Evolutionary conservation across 176 grass and related monocot species (phyloP), one percentile per base, ranked within the genome.

Genomic region (Phragmites australis): DNA sequence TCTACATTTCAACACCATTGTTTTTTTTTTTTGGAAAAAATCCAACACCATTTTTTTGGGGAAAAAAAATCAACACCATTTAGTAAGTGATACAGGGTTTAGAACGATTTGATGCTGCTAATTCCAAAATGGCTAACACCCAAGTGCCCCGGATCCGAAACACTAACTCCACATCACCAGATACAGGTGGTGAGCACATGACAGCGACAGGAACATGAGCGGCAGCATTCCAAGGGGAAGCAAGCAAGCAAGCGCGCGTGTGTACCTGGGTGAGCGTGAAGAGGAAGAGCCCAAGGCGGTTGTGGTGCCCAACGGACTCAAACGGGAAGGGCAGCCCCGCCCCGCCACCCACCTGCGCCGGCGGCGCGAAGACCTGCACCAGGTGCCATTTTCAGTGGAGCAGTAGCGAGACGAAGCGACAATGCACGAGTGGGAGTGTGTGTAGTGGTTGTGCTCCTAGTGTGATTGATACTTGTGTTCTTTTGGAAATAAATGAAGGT

Each of bases 281-380:
- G 65, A 93, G 86, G 89, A 93, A 88, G 86, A 91, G 94, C 2
- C 94, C 91, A 45, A 97, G 88, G 70, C 91, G 94, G 68, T 88
- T 89, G 81, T 97, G 87, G 22, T 94, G 68, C 2, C 87, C n/a
- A 54, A 92, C 23, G 44, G 94, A 92, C 26, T 88, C 72, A 87
- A 90, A 92, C 22, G 91, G 82, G 68, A 91, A 90, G 21, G 87
- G 85, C 65, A 85, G 76, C 65, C n/a, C n/a, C n/a, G n/a, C n/a
- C n/a, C n/a, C n/a, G n/a, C n/a, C n/a, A n/a, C n/a, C n/a, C n/a
- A n/a, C 50, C 70, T 86, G 87, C 19, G 87, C 58, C 37, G 88
- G 84, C 57, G 89, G 94, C 54, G 91, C 89, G 74, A 97, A 92
- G 42, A 92, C 57, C 65, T 97, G 82, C 78, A 94, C 82, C 60